These are phyloP conservation scores for Sarocladium strictum DNA, from an alignment of 2,329 filamentous ascomycete species.

Conservation along the genomic window DNA sequence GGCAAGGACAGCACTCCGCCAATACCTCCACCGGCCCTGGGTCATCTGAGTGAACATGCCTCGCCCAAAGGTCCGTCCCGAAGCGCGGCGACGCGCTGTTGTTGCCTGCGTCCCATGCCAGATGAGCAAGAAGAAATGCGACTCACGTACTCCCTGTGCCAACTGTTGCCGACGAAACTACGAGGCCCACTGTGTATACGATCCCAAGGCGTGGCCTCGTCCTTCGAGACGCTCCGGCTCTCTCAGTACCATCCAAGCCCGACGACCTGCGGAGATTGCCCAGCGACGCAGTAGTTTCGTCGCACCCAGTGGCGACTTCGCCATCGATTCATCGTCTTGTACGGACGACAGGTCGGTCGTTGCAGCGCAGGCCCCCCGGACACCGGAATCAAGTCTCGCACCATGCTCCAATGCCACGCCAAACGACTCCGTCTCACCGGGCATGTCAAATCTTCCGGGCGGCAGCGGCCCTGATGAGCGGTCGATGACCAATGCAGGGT, in stretches of 20 bases:
- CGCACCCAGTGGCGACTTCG: background rate
- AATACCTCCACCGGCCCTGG: background rate
- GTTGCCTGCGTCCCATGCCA: constrained; percentile 43
- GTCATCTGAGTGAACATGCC: constrained; percentile 32
- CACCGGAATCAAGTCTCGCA: background rate
- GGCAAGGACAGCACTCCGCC: background rate
- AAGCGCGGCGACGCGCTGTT: constrained; percentile 40
- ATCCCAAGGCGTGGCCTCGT: constrained; percentile 7
- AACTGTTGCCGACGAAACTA: constrained; percentile 39
- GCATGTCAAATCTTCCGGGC: background rate
- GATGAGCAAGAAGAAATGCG: constrained; percentile 44
- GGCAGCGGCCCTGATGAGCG: background rate
- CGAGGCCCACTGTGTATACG: constrained; percentile 25
- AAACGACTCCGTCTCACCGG: background rate
- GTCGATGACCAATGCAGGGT: background rate
- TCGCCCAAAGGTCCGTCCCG: constrained; percentile 43
- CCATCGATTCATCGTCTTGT: background rate
- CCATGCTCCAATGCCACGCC: background rate
- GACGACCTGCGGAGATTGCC: background rate
- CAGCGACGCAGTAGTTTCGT: background rate
- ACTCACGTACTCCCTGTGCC: constrained; percentile 39
- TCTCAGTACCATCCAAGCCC: background rate
- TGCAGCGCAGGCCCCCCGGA: background rate
- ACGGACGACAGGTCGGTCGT: background rate
- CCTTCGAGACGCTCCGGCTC: background rate